These are phyloP conservation scores for Boletus rufocinnamomeus DNA, from an alignment of 768 basidiomycete species.

Conservation along the genomic window DNA sequence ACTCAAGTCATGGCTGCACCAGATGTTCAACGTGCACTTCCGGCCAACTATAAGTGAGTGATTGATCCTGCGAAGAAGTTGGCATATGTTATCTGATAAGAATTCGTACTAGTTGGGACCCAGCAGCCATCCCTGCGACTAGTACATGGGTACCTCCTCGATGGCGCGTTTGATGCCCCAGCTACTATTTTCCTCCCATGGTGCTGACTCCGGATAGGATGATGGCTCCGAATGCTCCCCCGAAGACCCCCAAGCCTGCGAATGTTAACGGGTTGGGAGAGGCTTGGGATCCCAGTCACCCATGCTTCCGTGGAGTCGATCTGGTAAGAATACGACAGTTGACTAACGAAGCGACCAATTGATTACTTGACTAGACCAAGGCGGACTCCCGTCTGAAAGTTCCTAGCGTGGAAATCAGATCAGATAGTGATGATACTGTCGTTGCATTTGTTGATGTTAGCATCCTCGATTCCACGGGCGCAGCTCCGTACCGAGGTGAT, in stretches of 20 bases:
- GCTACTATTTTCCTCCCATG: neutral
- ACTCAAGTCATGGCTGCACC: constrained; percentile 23
- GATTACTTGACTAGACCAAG: constrained; percentile 20
- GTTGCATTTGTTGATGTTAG: constrained; percentile 33
- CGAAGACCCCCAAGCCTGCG: neutral
- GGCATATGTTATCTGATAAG: neutral
- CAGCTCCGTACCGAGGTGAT: constrained; percentile 35
- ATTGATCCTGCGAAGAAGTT: neutral
- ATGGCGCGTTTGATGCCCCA: constrained; percentile 14
- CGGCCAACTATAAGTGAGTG: constrained; percentile 21
- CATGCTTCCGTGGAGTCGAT: constrained; percentile 27
- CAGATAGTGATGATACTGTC: constrained; percentile 21
- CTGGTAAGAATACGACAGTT: constrained; percentile 13
- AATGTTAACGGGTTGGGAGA: constrained; percentile 28
- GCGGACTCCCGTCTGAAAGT: constrained; percentile 23
- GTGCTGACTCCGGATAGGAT: constrained; percentile 18
- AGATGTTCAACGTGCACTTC: constrained; percentile 21
- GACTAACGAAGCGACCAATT: neutral
- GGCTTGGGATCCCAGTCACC: constrained; percentile 21
- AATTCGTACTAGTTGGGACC: constrained; percentile 25
- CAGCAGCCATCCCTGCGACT: constrained; percentile 20
- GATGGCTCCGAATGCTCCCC: constrained; percentile 12
- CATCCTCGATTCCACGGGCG: constrained; percentile 39
- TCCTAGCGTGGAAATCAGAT: constrained; percentile 28
- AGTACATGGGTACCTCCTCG: constrained; percentile 32